Base-by-base conservation (phyloP, 208 protist genomes). In the Angomonas deanei region DNA sequence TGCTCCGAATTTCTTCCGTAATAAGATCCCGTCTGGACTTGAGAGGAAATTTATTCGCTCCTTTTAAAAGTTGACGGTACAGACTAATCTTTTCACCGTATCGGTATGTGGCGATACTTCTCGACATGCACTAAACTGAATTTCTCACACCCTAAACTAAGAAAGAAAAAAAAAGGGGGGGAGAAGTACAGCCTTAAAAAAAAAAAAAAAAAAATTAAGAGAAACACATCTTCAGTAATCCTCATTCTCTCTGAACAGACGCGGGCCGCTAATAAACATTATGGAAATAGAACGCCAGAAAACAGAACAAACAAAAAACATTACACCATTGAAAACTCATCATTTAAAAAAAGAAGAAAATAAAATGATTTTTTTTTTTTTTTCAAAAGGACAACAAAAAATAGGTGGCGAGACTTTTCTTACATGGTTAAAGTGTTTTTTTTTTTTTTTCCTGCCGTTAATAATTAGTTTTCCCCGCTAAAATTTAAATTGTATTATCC, bases 11-110 rank as follows among this genome's bases (percentile, higher is more conserved):
- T 61, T 94, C 85, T 61, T 92, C 85, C 10, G 79, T 86, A 0
- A 94, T 78, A 8, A 94, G 65, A 8, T 94, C 88, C 19, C 88
- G 74, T 1, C 88, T 74, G n/a, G 85, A 92, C 10, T 78, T 73
- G 64, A 94, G 72, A 3, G 85, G 88, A 53, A 94, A 94, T 19
- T 64, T 17, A 42, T 75, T 64, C 15, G 88, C 84, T 0, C 82
- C 83, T 32, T 94, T 92, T 36, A 94, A 48, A 46, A 94, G 68
- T 0, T 70, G 21, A 24, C 88, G 82, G 50, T 92, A 94, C 1
- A 94, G 76, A 1, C 76, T 68, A 6, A 94, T 31, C 46, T 92
- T 92, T 52, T 94, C 85, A 2, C 52, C 46, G 24, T 72, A 68
- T 55, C 78, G 77, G 74, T 94, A 94, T 15, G 32, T n/a, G 19